Percentiles rank a stretch among this genome's conserved stretches.
phyloP scores from a whole-genome alignment of 257 asterid species.

The Fraxinus cuspidata region DNA sequence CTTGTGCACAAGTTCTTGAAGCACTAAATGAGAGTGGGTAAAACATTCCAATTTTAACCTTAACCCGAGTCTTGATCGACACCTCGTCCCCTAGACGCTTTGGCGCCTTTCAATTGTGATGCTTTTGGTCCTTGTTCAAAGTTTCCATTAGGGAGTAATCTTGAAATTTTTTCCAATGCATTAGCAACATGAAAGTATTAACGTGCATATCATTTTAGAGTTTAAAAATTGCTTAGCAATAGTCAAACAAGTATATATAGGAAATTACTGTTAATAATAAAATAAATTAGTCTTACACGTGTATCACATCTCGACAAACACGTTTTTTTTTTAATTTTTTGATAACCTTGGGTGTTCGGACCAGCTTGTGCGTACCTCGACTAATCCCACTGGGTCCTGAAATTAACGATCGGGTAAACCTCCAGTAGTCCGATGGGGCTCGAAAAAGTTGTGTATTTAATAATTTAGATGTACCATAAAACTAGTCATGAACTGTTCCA shows the following conservation, averaged over 20 bases:
- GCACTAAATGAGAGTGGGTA: slow-evolving; percentile 68
- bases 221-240: neutral
- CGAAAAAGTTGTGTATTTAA: too few species aligned
- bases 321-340: too few species aligned
- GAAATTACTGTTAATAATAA: too few species aligned
- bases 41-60: slow-evolving; percentile 42
- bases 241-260: neutral
- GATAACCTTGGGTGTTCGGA: too few species aligned
- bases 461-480: too few species aligned
- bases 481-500: neutral
- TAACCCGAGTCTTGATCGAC: slow-evolving; percentile 53
- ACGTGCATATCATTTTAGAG: too few species aligned
- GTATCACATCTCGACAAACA: neutral
- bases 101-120: too few species aligned
- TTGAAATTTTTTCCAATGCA: slow-evolving; percentile 24
- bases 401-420: too few species aligned
- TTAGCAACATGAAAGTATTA: neutral
- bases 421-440: too few species aligned
- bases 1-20: slow-evolving; percentile 19
- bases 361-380: too few species aligned
- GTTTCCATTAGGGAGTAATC: slow-evolving; percentile 13
- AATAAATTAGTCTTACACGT: neutral
- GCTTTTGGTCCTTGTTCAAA: too few species aligned
- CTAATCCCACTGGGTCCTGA: too few species aligned
- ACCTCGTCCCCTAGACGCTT: slow-evolving; percentile 63